A percentile compares a stretch with the other conserved stretches of the same genome.
Evolutionary conservation across 176 grass and related monocot species (phyloP).

Genomic region (Rhynchospora pubera): DNA sequence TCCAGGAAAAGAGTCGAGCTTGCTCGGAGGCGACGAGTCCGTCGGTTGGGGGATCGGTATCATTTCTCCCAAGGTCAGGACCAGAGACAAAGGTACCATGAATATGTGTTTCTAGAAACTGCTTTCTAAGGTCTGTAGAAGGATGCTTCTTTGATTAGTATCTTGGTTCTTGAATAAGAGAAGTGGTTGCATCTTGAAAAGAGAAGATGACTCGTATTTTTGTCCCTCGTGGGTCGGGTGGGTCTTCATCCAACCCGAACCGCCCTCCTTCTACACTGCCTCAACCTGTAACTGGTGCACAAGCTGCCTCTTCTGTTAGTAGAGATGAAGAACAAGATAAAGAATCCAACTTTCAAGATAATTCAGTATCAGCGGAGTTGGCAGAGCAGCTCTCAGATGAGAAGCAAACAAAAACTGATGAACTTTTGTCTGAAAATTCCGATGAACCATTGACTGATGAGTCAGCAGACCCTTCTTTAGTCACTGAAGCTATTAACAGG

Average conservation of each 20-base stretch:
- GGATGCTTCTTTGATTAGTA: slow-evolving; percentile 29
- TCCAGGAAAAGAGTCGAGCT: slow-evolving; percentile 50
- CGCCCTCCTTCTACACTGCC: slow-evolving; percentile 38
- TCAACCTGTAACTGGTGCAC: slow-evolving; percentile 32
- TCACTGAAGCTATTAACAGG: slow-evolving; percentile 32
- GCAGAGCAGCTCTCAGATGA: slow-evolving; percentile 38
- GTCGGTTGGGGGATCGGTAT: slow-evolving; percentile 38
- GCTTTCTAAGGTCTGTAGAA: neutral
- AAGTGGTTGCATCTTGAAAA: slow-evolving; percentile 8
- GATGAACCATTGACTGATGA: slow-evolving; percentile 31
- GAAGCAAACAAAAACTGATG: slow-evolving; percentile 28
- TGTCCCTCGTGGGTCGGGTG: slow-evolving; percentile 65
- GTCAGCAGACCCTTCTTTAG: slow-evolving; percentile 31
- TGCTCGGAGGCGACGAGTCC: slow-evolving; percentile 37
- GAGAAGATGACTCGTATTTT: slow-evolving; percentile 92
- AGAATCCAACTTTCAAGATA: slow-evolving; percentile 24
- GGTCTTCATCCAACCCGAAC: slow-evolving; percentile 65
- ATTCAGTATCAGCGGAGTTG: slow-evolving; percentile 18
- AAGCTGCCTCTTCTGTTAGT: slow-evolving; percentile 21
- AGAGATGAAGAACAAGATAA: slow-evolving; percentile 38
- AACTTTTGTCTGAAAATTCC: slow-evolving; percentile 34
- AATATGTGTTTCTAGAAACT: slow-evolving; percentile 17
- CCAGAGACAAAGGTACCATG: slow-evolving; percentile 47
- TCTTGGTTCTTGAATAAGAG: slow-evolving; percentile 16
- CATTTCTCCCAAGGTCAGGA: slow-evolving; percentile 57